phyloP scores from a whole-genome alignment of 1,139 yeast genomes.

The Eremothecium coryli region DNA sequence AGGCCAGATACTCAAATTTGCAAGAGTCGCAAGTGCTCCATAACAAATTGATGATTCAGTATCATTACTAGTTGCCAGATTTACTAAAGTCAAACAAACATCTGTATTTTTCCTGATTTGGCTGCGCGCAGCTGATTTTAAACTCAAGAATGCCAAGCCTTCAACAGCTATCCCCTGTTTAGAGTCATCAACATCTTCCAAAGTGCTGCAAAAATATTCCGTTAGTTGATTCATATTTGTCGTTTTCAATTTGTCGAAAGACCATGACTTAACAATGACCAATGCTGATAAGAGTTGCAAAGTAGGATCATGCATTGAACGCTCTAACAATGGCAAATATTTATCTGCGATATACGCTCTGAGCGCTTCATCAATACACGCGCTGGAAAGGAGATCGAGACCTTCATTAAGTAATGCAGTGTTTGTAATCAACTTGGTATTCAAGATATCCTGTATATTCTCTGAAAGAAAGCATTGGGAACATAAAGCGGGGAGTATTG shows the following conservation, averaged over 20 bases:
- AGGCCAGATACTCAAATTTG: conserved; percentile 21
- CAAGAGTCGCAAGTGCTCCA: conserved; percentile 24
- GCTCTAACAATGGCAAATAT: conserved; percentile 19
- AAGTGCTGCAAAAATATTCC: conserved; percentile 13
- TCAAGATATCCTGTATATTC: conserved; percentile 20
- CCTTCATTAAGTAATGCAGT: conserved; percentile 14
- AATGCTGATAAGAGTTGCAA: conserved; percentile 19
- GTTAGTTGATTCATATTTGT: conserved; percentile 18
- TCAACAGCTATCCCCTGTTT: conserved; percentile 23
- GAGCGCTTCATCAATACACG: conserved; percentile 28
- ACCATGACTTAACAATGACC: conserved; percentile 29
- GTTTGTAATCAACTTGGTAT: conserved; percentile 8
- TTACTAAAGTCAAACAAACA: conserved; percentile 15
- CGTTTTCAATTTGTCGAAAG: conserved; percentile 24
- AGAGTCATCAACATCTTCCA: conserved; percentile 7
- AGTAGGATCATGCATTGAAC: conserved; percentile 11
- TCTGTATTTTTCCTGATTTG: conserved; percentile 16
- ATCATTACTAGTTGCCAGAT: conserved; percentile 10
- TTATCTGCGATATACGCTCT: conserved; percentile 25
- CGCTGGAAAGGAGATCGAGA: conserved; percentile 21
- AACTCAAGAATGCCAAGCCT: conserved; percentile 28
- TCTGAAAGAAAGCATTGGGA: conserved; percentile 21
- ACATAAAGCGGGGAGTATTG: conserved; percentile 23
- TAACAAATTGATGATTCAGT: conserved; percentile 14
- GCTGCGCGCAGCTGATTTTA: conserved; percentile 22